A percentile compares a stretch with the other conserved stretches of the same genome.
Conservation (phyloP, 345 rosid genomes). For the Moricandia moricandioides region DNA sequence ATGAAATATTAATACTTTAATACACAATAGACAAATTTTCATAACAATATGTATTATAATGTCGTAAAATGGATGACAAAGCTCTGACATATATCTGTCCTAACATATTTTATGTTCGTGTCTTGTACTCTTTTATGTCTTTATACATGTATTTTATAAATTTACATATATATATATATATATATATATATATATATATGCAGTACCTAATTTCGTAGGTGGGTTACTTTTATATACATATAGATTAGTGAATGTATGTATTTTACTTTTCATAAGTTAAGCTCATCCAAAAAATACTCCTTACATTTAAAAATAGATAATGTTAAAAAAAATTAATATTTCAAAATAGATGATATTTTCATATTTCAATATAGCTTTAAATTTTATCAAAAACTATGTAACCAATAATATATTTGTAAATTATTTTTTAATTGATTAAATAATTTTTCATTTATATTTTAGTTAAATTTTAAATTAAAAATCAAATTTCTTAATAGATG, state of each 20-base stretch:
- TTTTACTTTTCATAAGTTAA: background rate
- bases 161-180: no score
- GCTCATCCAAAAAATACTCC: background rate
- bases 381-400: no score
- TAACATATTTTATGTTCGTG: background rate
- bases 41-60: slow-evolving; percentile 6
- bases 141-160: background rate
- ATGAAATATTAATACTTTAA: background rate
- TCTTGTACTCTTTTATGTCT: background rate
- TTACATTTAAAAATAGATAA: no score
- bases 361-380: no score
- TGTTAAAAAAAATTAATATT: no score
- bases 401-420: no score
- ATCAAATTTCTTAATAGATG: no score
- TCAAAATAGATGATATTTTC: no score
- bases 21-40: background rate
- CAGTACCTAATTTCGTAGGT: background rate
- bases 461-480: no score
- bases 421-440: no score
- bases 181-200: background rate
- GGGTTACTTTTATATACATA: background rate
- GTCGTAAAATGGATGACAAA: slow-evolving; percentile 9
- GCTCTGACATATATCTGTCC: background rate
- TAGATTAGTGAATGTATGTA: background rate
- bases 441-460: no score